Evolutionary conservation across 345 rosid species (phyloP), one percentile per base, ranked within the genome.

Genomic region (Stellera chamaejasme): DNA sequence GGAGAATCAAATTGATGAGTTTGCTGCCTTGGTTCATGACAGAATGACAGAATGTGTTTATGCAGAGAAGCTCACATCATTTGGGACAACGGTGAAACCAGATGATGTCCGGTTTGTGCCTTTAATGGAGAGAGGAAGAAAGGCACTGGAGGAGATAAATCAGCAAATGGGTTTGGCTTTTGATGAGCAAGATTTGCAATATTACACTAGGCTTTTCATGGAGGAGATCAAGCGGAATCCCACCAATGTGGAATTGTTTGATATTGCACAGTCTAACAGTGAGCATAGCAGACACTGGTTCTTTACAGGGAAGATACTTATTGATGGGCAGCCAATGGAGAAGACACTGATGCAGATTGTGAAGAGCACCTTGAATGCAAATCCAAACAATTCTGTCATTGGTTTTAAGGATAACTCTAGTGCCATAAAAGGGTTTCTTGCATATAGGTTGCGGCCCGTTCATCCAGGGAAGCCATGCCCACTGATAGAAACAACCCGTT

Each of bases 271-370:
- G 48, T 92, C 98, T 27, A 92, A 88, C 61, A 92, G 98, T 6
- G 96, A 92, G 76, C 98, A 88, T 43, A 85, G 93, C 68, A 71
- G 97, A 42, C 98, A 92, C 15, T 92, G 98, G 97, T 92, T 92
- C 76, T 88, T 92, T 55, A 84, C 88, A 8, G 97, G 96, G 42
- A 86, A 86, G 66, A 88, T 88, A 54, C 66, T 88, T 51, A 86
- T 92, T 28, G 89, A 92, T 77, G 97, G 98, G 39, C 67, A 82
- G 65, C 85, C 91, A 16, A 78, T 84, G 85, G 61, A 76, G 66
- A 82, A 51, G 74, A 82, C 97, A 25, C 93, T 92, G 43, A 88
- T 88, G 95, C 93, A 92, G 68, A 88, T 92, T 66, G 96, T 88
- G 61, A 88, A 86, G 82, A 84, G 89, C 84, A 92, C 98, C 15